A percentile compares a stretch with the other conserved stretches of the same genome.
phyloP scores from a whole-genome alignment of 2,329 filamentous ascomycete genomes.

The Pestalotiopsis fici region DNA sequence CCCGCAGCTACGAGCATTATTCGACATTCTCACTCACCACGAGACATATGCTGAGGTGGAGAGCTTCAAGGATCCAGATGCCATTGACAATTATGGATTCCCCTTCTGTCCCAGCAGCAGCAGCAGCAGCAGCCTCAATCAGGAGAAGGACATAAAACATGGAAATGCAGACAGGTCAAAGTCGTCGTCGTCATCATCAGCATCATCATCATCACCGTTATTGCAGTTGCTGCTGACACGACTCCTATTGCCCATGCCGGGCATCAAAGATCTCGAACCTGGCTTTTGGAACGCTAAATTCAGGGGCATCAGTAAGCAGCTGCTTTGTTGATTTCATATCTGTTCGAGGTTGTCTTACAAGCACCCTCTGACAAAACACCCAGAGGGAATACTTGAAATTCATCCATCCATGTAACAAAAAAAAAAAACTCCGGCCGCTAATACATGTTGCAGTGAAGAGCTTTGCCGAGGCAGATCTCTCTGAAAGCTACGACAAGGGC shows the following conservation, averaged over 20 bases:
- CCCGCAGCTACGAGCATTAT: constrained; percentile 51
- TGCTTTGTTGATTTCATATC: too few species aligned
- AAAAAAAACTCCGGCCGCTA: too few species aligned
- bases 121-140: neutral
- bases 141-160: constrained; percentile 21
- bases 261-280: constrained; percentile 60
- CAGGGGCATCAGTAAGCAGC: constrained; percentile 44
- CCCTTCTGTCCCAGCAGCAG: constrained; percentile 55
- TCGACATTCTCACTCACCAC: constrained; percentile 61
- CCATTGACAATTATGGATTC: constrained; percentile 68
- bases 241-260: constrained; percentile 67
- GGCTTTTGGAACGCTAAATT: constrained; percentile 68
- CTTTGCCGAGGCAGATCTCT: constrained; percentile 69
- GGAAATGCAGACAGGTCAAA: constrained; percentile 13
- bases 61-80: constrained; percentile 65
- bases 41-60: constrained; percentile 70
- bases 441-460: constrained; percentile 40
- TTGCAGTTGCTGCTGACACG: constrained; percentile 68
- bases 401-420: too few species aligned
- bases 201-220: too few species aligned
- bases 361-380: too few species aligned
- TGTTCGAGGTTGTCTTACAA: too few species aligned
- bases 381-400: too few species aligned
- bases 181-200: constrained; percentile 51
- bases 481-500: constrained; percentile 82